Evolutionary conservation across 208 protist species (phyloP), one percentile per base, ranked within the genome.

Genomic region (Trypanosoma scelopori): DNA sequence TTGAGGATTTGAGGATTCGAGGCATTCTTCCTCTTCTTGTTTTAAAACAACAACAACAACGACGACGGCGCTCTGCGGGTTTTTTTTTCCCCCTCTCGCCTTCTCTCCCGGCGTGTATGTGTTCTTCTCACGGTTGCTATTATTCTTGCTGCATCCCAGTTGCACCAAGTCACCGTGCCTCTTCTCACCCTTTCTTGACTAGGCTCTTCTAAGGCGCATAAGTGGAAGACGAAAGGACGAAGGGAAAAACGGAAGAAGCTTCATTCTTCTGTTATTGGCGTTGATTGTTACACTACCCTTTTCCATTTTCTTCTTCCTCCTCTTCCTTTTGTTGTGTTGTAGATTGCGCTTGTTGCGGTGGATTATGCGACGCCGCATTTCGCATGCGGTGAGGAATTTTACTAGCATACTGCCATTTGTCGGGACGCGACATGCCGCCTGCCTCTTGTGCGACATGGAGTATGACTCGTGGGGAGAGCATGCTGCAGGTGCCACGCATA

Each of bases 391-490:
- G 22, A 25, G 47, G 4, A n/a, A 13, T 23, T 20, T 20, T 32
- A 27, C 27, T 22, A 41, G 58, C 27, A 20, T 25, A 25, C 50
- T 50, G 39, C 28, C 52, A 9, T 13, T 27, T 13, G 43, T 53
- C 22, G 27, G 49, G 35, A 39, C 22, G 13, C 51, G 73, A 5
- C 41, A 27, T 35, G 45, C 35, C 25, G 63, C 60, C 1, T 80
- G 74, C 59, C 30, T 66, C 12, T 47, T 80, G 16, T 80, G 74
- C 46, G 74, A 80, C 52, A 53, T 59, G 45, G 27, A 51, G n/a
- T 70, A 69, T 45, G 45, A 62, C 16, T 79, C 66, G 37, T 94
- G 82, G 83, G 30, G 18, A 13, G 65, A 57, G 37, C 88, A 94
- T 68, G 43, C 53, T 22, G 18, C 15, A 2, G 35, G 71, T 37